Conservation (phyloP, 2,329 filamentous ascomycete species). For the Elsinoe arachidis region DNA sequence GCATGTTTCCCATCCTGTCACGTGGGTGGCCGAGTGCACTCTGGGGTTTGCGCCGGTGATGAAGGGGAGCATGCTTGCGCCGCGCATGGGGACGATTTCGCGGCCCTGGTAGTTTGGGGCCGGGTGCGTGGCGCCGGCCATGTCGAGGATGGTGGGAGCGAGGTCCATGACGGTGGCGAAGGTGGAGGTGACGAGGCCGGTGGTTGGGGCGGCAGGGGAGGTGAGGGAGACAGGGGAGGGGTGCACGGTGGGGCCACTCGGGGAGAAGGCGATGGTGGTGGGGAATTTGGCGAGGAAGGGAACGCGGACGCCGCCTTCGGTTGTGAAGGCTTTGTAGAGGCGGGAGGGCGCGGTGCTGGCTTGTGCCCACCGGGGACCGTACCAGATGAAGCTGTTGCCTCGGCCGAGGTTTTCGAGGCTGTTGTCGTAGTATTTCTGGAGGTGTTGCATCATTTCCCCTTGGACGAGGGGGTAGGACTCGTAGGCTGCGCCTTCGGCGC, state of each 20-base stretch:
- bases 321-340: conserved; percentile 40
- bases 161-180: conserved; percentile 42
- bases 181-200: conserved; percentile 38
- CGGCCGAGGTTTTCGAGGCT: conserved; percentile 50
- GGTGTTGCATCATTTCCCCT: conserved; percentile 45
- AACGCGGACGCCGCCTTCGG: conserved; percentile 44
- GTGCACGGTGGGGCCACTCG: conserved; percentile 5
- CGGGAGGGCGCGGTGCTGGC: conserved; percentile 44
- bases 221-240: conserved; percentile 19
- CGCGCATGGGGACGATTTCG: conserved; percentile 44
- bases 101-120: conserved; percentile 45
- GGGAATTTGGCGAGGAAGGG: conserved; percentile 41
- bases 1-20: conserved; percentile 50
- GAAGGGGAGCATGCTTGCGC: conserved; percentile 40
- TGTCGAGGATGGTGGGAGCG: conserved; percentile 37
- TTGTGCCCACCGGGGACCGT: conserved; percentile 49
- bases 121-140: conserved; percentile 44
- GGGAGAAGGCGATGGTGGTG: conserved; percentile 14
- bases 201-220: conserved; percentile 11
- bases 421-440: conserved; percentile 52
- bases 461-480: conserved; percentile 51
- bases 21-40: conserved; percentile 44
- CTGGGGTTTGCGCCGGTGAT: conserved; percentile 27
- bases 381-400: conserved; percentile 52
- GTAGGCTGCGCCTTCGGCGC: conserved; percentile 51